Evolutionary conservation across 306 rosid genomes (phyloP), one percentile per base, ranked within the genome.

Genomic region (Dalbergia cultrata): DNA sequence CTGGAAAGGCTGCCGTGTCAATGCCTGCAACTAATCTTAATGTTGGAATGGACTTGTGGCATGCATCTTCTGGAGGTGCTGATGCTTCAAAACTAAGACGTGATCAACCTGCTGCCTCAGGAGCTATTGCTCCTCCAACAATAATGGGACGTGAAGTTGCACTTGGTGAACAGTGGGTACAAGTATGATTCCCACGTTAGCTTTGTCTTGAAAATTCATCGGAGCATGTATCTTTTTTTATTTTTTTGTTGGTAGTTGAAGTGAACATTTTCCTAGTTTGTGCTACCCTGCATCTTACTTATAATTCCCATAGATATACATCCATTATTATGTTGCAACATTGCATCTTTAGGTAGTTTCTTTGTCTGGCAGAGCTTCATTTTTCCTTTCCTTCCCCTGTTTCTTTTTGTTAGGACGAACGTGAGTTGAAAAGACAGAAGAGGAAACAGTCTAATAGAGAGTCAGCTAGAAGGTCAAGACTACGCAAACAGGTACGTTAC

Each of bases 381-480:
- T 37, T 53, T 17, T 6, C 11, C 49, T 39, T 64, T 34, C 63
- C 54, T 41, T 18, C 22, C 67, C 7, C 72, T 10, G 11, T 16
- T 41, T 63, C 67, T 54, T 73, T 66, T 80, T 85, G 83, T 65
- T 80, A 90, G 98, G 99, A 96, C 41, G 99, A 96, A 71, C 98
- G 99, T 9, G 99, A 96, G 81, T 83, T 96, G 62, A 96, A 93
- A 88, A 83, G 97, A 76, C 99, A 96, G 86, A 96, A 96, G 81
- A 88, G 99, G 84, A 96, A 96, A 89, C 99, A 96, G 83, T 96
- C 99, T 13, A 96, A 96, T 66, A 86, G 99, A 81, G 99, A 96
- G 80, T 96, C 99, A 10, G 99, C 99, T 31, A 83, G 99, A 90
- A 90, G 99, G 89, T 96, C 99, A 80, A 92, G 99, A 85, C 81